Base-by-base conservation (phyloP, 2,329 filamentous ascomycete genomes). In the Pestalotiopsis sp. region DNA sequence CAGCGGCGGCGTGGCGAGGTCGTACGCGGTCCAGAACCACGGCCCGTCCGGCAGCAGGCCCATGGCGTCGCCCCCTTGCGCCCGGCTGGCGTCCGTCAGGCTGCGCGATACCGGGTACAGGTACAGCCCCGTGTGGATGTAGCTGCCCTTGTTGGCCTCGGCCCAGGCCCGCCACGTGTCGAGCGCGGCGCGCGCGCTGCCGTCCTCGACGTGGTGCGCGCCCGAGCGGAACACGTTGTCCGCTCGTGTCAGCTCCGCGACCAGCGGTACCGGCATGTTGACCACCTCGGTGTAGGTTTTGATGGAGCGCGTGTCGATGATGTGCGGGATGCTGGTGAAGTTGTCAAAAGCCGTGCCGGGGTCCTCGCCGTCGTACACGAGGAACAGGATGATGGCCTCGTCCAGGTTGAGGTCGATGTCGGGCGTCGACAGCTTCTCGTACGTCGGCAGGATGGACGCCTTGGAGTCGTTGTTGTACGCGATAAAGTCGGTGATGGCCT, bases 291-390 rank as follows among this genome's bases (percentile, higher is more conserved):
- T 70, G 56, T 79, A 80, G 5, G 74, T 75, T 62, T 76, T 79
- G 17, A 70, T 61, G 9, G 74, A 69, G 9, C 73, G 69, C 4
- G 77, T 78, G 62, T 78, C 73, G 36, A 79, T 14, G 2, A 79
- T 20, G 59, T 74, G 67, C 3, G 78, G 76, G 23, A 79, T 78
- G 41, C 67, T 72, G 7, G 77, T 79, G 69, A 80, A 79, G 66
- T 79, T 78, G 9, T 65, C 61, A 67, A 80, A 80, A 2, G 76
- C 74, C 56, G 74, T 31, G 1, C 78, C 77, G 2, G 78, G 67
- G 49, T 80, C 74, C 4, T 74, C 71, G 0, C 78, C 78, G 52
- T 80, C 78, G 49, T 80, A 80, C 36, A 80, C 78, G n/a, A 79
- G 70, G 69, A 79, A 79, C 74, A 79, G 70, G 57, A 79, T 68